phyloP scores from a whole-genome alignment of 2,329 filamentous ascomycete genomes.

The Talaromyces sp. region DNA sequence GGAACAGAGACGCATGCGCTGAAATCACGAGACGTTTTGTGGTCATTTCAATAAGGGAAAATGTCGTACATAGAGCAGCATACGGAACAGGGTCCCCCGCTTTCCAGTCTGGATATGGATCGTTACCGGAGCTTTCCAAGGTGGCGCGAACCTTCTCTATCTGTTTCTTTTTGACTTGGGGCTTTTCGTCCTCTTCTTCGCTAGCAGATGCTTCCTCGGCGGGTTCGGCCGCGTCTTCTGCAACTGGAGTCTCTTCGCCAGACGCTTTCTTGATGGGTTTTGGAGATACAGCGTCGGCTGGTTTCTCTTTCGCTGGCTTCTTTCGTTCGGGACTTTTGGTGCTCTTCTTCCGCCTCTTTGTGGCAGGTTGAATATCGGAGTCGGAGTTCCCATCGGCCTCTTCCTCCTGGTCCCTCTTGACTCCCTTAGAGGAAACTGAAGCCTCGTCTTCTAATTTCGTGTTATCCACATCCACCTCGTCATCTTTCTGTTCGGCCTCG shows the following conservation, averaged over 20 bases:
- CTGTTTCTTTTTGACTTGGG: slow-evolving; percentile 66
- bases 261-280: slow-evolving; percentile 34
- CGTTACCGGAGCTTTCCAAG: slow-evolving; percentile 62
- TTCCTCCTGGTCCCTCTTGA: slow-evolving; percentile 37
- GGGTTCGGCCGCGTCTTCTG: slow-evolving; percentile 27
- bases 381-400: slow-evolving; percentile 43
- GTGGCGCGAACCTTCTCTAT: slow-evolving; percentile 76
- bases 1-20: slow-evolving; percentile 82
- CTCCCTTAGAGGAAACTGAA: slow-evolving; percentile 17
- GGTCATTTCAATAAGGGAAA: slow-evolving; percentile 91
- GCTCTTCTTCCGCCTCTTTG: slow-evolving; percentile 45
- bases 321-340: slow-evolving; percentile 22
- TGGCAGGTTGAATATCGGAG: slow-evolving; percentile 56
- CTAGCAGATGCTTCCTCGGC: slow-evolving; percentile 40
- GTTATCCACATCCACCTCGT: slow-evolving; percentile 10
- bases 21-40: slow-evolving; percentile 85
- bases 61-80: slow-evolving; percentile 87
- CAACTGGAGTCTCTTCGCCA: slow-evolving; percentile 40
- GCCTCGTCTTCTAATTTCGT: slow-evolving; percentile 13
- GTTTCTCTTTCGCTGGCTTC: slow-evolving; percentile 15
- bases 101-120: slow-evolving; percentile 95
- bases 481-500: slow-evolving; percentile 14
- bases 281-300: slow-evolving; percentile 19
- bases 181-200: slow-evolving; percentile 60
- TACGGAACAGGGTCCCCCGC: slow-evolving; percentile 85